Conservation (phyloP, 371 early-diverging fungal species). For the Apophysomyces trapeziformis region DNA sequence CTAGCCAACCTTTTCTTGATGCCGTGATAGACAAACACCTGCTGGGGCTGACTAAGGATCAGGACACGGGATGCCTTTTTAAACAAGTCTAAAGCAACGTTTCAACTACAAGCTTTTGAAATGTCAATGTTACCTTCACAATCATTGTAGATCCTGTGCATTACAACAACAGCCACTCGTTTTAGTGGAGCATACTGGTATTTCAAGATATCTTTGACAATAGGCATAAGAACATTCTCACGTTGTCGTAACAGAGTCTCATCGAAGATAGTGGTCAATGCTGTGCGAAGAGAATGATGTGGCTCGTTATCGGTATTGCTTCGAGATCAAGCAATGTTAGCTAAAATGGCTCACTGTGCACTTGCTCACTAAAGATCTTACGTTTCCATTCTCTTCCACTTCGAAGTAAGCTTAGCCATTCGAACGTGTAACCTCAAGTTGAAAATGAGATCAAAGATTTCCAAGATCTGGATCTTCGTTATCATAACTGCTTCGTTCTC, state of each 20-base stretch:
- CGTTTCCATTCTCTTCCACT: conserved; percentile 40
- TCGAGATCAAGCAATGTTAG: background rate
- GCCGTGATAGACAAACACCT: conserved; percentile 43
- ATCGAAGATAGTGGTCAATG: conserved; percentile 28
- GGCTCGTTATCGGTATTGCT: conserved; percentile 25
- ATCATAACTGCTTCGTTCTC: conserved; percentile 43
- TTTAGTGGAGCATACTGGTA: conserved; percentile 54
- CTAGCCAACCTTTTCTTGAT: conserved; percentile 36
- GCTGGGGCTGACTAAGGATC: conserved; percentile 42
- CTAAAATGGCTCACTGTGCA: background rate
- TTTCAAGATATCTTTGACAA: conserved; percentile 54
- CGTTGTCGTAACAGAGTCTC: conserved; percentile 37
- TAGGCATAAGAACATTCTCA: conserved; percentile 48
- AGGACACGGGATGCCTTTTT: conserved; percentile 32
- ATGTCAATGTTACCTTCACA: conserved; percentile 35
- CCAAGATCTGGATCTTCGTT: conserved; percentile 53
- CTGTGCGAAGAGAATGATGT: conserved; percentile 16
- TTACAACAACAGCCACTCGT: conserved; percentile 47
- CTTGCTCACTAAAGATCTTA: conserved; percentile 13
- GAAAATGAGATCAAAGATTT: conserved; percentile 53
- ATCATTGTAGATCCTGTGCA: conserved; percentile 55
- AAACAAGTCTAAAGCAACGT: conserved; percentile 27
- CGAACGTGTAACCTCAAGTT: conserved; percentile 51
- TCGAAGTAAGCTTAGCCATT: conserved; percentile 30
- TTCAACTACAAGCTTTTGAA: background rate